Base-by-base conservation (phyloP, 2,329 filamentous ascomycete species). In the Colletotrichum incanum region DNA sequence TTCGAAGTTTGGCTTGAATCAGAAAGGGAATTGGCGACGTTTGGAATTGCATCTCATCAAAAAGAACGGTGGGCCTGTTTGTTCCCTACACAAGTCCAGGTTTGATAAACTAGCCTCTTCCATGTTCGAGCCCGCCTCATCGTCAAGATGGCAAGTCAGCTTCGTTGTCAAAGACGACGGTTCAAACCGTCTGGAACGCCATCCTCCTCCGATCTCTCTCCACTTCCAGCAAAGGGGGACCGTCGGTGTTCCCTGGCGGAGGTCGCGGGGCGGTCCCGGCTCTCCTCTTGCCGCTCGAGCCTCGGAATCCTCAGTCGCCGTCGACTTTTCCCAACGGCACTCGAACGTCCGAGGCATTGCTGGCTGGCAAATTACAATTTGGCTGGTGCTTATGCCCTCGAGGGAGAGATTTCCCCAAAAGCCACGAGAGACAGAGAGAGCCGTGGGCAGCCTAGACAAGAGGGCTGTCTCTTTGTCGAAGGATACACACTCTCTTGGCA, bases 211-310 rank as follows among this genome's bases (percentile, higher is more conserved):
- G 26, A 23, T 23, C 59, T 47, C 43, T 47, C 43, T 54, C 7
- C 9, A 5, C 28, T 26, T 23, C 28, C 50, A 54, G 23, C 34
- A 20, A 43, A 3, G n/a, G 16, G 55, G 18, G 58, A 28, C 26
- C 43, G n/a, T 12, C 47, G 59, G 45, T 26, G 8, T 50, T 49
- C 45, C 59, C 60, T 62, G 45, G 31, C 60, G 11, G 49, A 54
- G 34, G n/a, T 43, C 47, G 37, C 61, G 49, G 49, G 49, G 34
- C 31, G 37, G 54, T 64, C 37, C 61, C 49, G 49, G 47, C 37
- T n/a, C 37, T 41, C 49, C 20, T 23, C 49, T 12, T 28, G 11
- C 45, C 37, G 49, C 37, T 55, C 47, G 39, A 55, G 47, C 47
- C 49, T 52, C 34, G 41, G 26, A 26, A 28, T 18, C n/a, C 39